Percentiles rank a stretch among this genome's conserved stretches.
These are phyloP conservation scores for Myxozyma udenii DNA, from an alignment of 805 yeast genomes.

Conservation along the genomic window DNA sequence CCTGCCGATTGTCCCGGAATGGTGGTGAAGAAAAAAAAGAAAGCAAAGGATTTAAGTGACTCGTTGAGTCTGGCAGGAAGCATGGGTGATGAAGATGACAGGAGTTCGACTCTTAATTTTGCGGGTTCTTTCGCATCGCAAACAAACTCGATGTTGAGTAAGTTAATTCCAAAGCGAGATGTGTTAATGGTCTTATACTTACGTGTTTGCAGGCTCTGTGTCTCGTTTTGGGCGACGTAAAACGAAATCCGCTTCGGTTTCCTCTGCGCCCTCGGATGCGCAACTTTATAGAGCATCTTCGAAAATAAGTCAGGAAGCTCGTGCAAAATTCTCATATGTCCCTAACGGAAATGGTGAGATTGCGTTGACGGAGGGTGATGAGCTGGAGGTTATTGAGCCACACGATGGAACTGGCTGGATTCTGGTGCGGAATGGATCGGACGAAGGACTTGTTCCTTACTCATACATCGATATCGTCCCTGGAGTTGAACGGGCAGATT, in stretches of 20 bases:
- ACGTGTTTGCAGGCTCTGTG: constrained; percentile 3
- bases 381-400: constrained; percentile 52
- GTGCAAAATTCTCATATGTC: constrained; percentile 63
- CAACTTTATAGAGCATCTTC: constrained; percentile 11
- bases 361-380: constrained; percentile 58
- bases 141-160: constrained; percentile 21
- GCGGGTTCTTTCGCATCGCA: constrained; percentile 13
- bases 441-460: constrained; percentile 80
- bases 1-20: constrained; percentile 47
- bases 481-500: constrained; percentile 21
- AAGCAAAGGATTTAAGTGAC: constrained; percentile 11
- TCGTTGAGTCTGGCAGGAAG: constrained; percentile 8
- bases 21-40: constrained; percentile 20
- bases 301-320: constrained; percentile 36
- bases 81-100: constrained; percentile 14
- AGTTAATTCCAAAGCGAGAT: background rate
- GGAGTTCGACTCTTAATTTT: background rate
- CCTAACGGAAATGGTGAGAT: constrained; percentile 77
- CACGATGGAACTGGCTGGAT: constrained; percentile 98
- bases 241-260: constrained; percentile 12
- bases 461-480: constrained; percentile 54
- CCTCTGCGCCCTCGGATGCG: constrained; percentile 13
- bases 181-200: too few species aligned
- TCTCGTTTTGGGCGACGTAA: constrained; percentile 21
- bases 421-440: constrained; percentile 51